Conservation (phyloP, 805 yeast genomes). For the Saccharomycopsis oosterbeekiorum region DNA sequence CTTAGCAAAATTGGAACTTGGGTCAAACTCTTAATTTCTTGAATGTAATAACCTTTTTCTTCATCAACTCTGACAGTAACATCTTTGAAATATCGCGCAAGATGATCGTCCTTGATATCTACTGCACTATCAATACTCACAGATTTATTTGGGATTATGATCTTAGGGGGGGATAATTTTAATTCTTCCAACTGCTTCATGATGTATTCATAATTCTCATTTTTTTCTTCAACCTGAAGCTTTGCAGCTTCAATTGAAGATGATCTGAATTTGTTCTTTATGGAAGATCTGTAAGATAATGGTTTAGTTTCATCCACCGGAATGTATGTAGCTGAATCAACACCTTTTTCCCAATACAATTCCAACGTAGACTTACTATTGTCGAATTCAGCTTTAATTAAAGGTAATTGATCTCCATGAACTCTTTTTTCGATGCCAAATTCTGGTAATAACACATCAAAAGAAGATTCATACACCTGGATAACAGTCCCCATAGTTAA, state of each 20-base stretch:
- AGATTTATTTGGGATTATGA: constrained; percentile 24
- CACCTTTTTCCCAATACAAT: constrained; percentile 85
- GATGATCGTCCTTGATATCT: constrained; percentile 26
- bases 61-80: constrained; percentile 54
- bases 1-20: constrained; percentile 79
- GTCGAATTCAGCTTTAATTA: constrained; percentile 86
- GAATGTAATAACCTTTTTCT: constrained; percentile 42
- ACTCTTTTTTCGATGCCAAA: constrained; percentile 93
- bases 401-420: constrained; percentile 93
- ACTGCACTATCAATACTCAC: constrained; percentile 6
- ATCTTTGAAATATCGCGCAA: constrained; percentile 48
- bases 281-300: constrained; percentile 65
- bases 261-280: constrained; percentile 67
- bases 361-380: constrained; percentile 58
- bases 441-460: constrained; percentile 86
- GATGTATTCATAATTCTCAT: constrained; percentile 31
- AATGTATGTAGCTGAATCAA: constrained; percentile 81
- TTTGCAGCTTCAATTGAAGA: constrained; percentile 65
- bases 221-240: constrained; percentile 29
- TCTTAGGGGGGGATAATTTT: constrained; percentile 40
- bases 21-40: constrained; percentile 68
- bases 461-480: constrained; percentile 92
- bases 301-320: constrained; percentile 86
- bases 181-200: constrained; percentile 39
- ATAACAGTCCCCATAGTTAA: constrained; percentile 78